Conservation (phyloP, 2,329 filamentous ascomycete genomes). For the Sporothrix globosa region DNA sequence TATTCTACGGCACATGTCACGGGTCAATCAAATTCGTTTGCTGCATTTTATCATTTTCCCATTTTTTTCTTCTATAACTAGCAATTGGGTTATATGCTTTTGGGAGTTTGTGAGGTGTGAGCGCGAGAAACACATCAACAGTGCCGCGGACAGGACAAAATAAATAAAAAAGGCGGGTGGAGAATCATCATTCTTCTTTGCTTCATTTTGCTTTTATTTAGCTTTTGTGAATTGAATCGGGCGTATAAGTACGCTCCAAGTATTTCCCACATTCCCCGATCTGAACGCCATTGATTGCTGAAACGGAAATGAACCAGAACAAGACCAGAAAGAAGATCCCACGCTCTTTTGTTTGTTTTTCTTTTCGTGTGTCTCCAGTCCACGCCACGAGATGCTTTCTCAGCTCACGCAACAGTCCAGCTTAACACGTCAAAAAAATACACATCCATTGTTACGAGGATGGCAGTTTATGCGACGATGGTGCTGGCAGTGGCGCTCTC, state of each 20-base stretch:
- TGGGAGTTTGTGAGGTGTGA: not conserved
- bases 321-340: not conserved
- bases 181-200: conserved; percentile 20
- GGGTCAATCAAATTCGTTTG: not conserved
- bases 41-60: conserved; percentile 18
- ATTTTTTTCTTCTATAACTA: conserved; percentile 27
- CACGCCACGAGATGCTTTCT: not conserved
- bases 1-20: not conserved
- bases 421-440: not conserved
- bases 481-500: conserved; percentile 96
- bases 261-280: conserved; percentile 17
- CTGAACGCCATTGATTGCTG: conserved; percentile 25
- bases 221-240: not conserved
- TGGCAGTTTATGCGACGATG: conserved; percentile 75
- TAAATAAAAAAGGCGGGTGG: not conserved
- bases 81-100: conserved; percentile 8
- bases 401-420: not conserved
- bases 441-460: not conserved
- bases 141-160: not conserved
- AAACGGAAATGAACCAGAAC: conserved; percentile 16
- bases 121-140: not conserved
- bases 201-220: conserved; percentile 20
- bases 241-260: not conserved
- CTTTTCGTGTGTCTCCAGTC: not conserved
- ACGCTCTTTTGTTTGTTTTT: not conserved